Evolutionary conservation across 192 early-diverging fungal genomes (phyloP), one percentile per base, ranked within the genome.

Genomic region (Coemansia sp.): DNA sequence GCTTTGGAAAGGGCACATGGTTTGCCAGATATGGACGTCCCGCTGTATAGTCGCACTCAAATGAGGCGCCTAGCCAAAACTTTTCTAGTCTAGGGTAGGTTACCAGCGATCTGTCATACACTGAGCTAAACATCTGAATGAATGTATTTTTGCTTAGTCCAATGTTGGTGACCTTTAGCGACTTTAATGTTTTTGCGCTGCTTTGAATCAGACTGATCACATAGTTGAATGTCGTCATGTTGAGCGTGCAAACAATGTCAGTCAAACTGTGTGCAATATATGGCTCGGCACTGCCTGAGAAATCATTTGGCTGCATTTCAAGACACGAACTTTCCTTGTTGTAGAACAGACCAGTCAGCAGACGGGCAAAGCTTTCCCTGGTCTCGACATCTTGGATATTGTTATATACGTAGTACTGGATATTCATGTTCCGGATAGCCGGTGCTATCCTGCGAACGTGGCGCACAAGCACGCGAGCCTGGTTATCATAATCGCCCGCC

Each of bases 161-260:
- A 50, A 30, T 22, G 9, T 58, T 61, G 5, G 54, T 45, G 0
- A 62, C 23, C 4, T 37, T 48, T 2, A 68, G 42, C 19, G 56
- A 47, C 2, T 31, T 22, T 4, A 68, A 29, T 0, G 67, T 50
- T 8, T 36, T 60, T 6, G 67, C 44, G 54, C 54, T 68, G 28
- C 8, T 50, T 9, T 68, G 67, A 6, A 68, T 57, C 34, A 68
- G 45, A 2, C 31, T 40, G 3, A 68, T 28, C 59, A 62, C 14
- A 7, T 50, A 41, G 1, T 41, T 13, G 20, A 48, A 68, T 8
- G 25, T 53, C 23, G 50, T 10, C 37, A 61, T 47, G 15, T 61
- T 50, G 44, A 58, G 56, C n/a, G 54, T 57, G 37, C 67, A 68
- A 7, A 45, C 54, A 23, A 68, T 60, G 0, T 44, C 40, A 0